These are phyloP conservation scores for Colletotrichum sp. DNA, from an alignment of 2,329 filamentous ascomycete species.

Conservation along the genomic window DNA sequence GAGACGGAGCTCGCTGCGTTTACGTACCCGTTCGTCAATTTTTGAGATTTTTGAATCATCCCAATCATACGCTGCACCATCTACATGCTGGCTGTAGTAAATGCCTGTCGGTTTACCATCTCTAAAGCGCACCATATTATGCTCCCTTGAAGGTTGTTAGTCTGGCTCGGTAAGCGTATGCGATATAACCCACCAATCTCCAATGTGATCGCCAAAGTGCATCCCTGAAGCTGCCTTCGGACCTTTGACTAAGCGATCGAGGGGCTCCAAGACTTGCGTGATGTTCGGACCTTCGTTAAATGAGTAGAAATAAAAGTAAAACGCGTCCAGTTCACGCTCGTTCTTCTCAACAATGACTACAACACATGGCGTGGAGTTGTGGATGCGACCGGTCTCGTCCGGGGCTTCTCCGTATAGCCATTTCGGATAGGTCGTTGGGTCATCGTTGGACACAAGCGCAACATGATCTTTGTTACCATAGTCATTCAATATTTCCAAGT, in stretches of 20 bases:
- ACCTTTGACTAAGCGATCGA: constrained; percentile 26
- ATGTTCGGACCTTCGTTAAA: constrained; percentile 35
- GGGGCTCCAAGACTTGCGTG: constrained; percentile 33
- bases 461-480: constrained; percentile 15
- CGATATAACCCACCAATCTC: constrained; percentile 23
- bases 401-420: constrained; percentile 33
- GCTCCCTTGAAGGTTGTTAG: constrained; percentile 26
- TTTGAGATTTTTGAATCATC: constrained; percentile 27
- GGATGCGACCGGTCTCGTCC: constrained; percentile 23
- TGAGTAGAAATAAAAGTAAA: constrained; percentile 40
- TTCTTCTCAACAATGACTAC: constrained; percentile 34
- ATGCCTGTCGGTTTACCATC: constrained; percentile 30
- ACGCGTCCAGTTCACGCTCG: constrained; percentile 31
- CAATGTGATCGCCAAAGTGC: constrained; percentile 34
- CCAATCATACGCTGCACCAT: constrained; percentile 30
- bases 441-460: constrained; percentile 32
- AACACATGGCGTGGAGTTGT: constrained; percentile 31
- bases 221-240: constrained; percentile 20
- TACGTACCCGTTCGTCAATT: constrained; percentile 29
- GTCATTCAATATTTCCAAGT: constrained; percentile 28
- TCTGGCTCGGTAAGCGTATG: not conserved
- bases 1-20: not conserved
- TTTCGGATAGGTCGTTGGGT: constrained; percentile 26
- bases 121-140: constrained; percentile 35
- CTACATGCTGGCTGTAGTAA: constrained; percentile 32